phyloP scores from a whole-genome alignment of 306 rosid species.

The Delonix regia region DNA sequence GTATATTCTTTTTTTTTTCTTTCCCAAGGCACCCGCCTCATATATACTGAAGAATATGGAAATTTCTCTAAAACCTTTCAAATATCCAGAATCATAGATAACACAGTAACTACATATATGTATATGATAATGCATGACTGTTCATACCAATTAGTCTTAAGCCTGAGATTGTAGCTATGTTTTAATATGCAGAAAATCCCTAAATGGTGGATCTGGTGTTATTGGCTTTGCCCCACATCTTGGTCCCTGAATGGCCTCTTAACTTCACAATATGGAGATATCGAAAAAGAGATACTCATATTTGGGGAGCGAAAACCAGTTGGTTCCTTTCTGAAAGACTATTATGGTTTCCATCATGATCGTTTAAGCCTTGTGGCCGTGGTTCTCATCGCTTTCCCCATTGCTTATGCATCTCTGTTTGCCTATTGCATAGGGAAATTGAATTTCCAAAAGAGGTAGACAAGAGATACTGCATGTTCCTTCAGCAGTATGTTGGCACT shows the following conservation, averaged over 20 bases:
- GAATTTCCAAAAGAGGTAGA: conserved; percentile 65
- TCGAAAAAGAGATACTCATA: conserved; percentile 52
- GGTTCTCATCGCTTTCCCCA: conserved; percentile 68
- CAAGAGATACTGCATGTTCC: conserved; percentile 18
- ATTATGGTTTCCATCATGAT: conserved; percentile 66
- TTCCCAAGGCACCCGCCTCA: not conserved
- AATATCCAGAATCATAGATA: conserved; percentile 28
- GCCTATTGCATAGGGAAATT: conserved; percentile 73
- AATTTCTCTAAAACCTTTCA: not conserved
- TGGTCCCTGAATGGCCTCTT: conserved; percentile 80
- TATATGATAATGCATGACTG: conserved; percentile 5
- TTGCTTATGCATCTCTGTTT: conserved; percentile 63
- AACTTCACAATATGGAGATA: conserved; percentile 80
- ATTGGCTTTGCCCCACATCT: conserved; percentile 80
- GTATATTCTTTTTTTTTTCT: not conserved
- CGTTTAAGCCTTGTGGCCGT: conserved; percentile 61
- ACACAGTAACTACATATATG: conserved; percentile 9
- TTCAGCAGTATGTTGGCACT: conserved; percentile 36
- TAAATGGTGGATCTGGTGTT: conserved; percentile 88
- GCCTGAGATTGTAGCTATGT: conserved; percentile 16
- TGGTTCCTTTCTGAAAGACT: conserved; percentile 57
- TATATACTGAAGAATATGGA: not conserved
- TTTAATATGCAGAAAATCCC: conserved; percentile 75
- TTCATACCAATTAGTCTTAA: not conserved
- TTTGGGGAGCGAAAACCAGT: conserved; percentile 65